Conservation (phyloP, 2,329 filamentous ascomycete species). For the Drechslerella dactyloides region DNA sequence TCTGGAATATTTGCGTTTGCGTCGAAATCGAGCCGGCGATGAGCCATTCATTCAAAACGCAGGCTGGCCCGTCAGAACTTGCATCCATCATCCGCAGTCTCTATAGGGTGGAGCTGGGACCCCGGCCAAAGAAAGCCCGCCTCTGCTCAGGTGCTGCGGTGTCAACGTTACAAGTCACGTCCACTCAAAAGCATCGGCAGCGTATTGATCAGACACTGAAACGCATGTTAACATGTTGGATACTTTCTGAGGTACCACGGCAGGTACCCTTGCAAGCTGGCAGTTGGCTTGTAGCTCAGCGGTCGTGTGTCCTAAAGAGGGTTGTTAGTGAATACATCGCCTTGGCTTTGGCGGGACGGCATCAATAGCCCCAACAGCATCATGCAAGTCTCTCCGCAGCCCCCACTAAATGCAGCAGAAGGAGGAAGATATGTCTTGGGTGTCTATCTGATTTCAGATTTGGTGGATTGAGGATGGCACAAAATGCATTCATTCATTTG, state of each 20-base stretch:
- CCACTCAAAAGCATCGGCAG: too few relatives aligned
- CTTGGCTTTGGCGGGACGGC: neutral
- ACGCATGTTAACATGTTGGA: slow-evolving; percentile 3
- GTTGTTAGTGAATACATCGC: neutral
- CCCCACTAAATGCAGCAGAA: neutral
- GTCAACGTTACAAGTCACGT: too few relatives aligned
- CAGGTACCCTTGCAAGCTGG: neutral
- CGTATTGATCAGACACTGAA: too few relatives aligned
- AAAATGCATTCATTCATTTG: neutral
- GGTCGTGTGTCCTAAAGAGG: neutral
- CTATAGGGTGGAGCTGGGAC: neutral
- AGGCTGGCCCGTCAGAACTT: neutral
- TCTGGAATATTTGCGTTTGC: slow-evolving; percentile 1
- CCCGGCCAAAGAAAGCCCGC: neutral
- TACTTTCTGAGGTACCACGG: neutral
- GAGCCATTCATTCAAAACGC: slow-evolving; percentile 5
- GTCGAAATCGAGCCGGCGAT: slow-evolving; percentile 5
- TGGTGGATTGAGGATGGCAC: neutral
- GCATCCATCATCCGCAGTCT: neutral
- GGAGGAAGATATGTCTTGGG: neutral
- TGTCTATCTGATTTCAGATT: neutral
- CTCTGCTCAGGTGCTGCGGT: neutral
- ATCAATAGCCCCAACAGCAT: neutral
- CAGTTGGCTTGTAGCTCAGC: neutral
- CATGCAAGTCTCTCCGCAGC: neutral